Conservation (phyloP, 371 early-diverging fungal genomes). For the Saksenaea vasiformis region DNA sequence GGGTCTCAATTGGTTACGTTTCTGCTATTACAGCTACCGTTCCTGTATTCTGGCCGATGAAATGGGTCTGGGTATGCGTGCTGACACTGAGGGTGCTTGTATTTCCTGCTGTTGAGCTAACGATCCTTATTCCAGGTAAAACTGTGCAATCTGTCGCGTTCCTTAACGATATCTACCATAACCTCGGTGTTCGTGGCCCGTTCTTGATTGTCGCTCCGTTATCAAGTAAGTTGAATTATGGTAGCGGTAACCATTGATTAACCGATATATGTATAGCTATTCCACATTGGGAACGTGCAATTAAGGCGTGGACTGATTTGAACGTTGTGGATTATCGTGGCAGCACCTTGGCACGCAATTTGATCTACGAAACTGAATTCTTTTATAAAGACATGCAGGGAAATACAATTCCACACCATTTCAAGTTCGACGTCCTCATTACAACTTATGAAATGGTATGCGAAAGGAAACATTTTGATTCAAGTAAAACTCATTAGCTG, state of each 20-base stretch:
- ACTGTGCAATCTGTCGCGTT: conserved; percentile 80
- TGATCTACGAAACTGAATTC: conserved; percentile 70
- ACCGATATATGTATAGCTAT: conserved; percentile 39
- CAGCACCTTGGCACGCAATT: conserved; percentile 45
- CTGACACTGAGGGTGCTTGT: background rate
- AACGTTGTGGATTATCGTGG: conserved; percentile 75
- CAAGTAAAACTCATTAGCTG: background rate
- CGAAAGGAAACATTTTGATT: background rate
- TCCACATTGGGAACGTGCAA: conserved; percentile 74
- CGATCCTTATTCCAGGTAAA: conserved; percentile 34
- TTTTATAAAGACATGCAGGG: conserved; percentile 60
- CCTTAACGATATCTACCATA: conserved; percentile 62
- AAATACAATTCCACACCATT: conserved; percentile 41
- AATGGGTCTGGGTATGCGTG: conserved; percentile 69
- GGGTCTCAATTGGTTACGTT: conserved; percentile 71
- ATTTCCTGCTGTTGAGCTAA: background rate
- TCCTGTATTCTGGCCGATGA: conserved; percentile 84
- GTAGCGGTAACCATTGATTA: background rate
- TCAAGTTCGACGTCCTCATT: conserved; percentile 82
- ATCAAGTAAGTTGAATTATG: conserved; percentile 33
- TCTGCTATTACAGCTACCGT: conserved; percentile 65
- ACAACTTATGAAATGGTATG: conserved; percentile 82
- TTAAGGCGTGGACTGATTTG: conserved; percentile 72
- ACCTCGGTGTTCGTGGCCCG: conserved; percentile 59
- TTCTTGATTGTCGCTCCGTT: conserved; percentile 77